Evolutionary conservation across 345 rosid genomes (phyloP).

Genomic region (Bruguiera gymnorhiza): DNA sequence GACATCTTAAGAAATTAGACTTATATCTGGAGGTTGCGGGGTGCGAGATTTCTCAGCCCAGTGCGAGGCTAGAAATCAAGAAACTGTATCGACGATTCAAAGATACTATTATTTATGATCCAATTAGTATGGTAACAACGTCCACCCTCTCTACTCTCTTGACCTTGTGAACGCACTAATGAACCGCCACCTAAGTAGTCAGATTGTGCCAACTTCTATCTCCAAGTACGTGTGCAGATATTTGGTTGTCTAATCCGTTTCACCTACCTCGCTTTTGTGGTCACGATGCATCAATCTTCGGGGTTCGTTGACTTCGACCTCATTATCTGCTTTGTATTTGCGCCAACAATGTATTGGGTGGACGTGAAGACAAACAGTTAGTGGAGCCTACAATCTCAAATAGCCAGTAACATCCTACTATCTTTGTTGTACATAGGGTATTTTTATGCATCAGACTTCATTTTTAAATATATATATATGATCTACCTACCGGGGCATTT

Average conservation of each 20-base stretch:
- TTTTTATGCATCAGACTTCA: no score
- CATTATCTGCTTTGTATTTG: background rate
- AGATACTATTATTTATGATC: background rate
- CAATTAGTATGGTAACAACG: background rate
- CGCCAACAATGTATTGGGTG: background rate
- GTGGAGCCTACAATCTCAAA: background rate
- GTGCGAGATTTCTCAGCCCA: background rate
- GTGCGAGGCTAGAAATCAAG: background rate
- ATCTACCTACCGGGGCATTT: no score
- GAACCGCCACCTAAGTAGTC: slow-evolving; percentile 7
- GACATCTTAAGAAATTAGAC: no score
- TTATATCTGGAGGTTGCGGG: background rate
- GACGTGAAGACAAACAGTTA: background rate
- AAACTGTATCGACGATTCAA: background rate
- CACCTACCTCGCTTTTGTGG: slow-evolving; percentile 21
- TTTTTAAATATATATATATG: no score
- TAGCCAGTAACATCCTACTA: no score
- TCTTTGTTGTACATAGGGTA: no score
- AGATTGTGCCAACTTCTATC: slow-evolving; percentile 16
- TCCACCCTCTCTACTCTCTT: background rate
- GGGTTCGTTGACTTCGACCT: background rate
- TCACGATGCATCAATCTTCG: background rate
- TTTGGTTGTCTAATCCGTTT: slow-evolving; percentile 11
- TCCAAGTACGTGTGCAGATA: background rate
- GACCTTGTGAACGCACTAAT: background rate